A percentile compares a stretch with the other conserved stretches of the same genome.
phyloP scores from a whole-genome alignment of 495 filamentous ascomycete genomes.

The Darksidea phi region DNA sequence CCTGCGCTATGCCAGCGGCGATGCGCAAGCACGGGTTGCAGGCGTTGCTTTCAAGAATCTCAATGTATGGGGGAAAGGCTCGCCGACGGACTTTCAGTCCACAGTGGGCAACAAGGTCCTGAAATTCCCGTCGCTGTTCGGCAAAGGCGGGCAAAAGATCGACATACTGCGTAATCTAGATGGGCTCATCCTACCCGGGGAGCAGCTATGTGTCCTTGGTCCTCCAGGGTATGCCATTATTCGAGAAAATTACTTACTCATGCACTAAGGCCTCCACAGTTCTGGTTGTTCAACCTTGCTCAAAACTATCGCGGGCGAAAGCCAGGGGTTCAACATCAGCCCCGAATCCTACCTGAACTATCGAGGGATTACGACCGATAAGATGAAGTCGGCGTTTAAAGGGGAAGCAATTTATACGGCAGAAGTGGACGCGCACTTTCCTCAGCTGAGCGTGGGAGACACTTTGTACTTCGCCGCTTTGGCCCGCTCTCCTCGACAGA shows the following conservation, averaged over 20 bases:
- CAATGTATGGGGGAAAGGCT: constrained; percentile 11
- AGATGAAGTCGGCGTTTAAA: constrained; percentile 38
- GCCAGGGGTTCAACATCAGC: constrained; percentile 47
- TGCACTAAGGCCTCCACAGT: background rate
- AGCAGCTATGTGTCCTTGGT: background rate
- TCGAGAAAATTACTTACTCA: no score
- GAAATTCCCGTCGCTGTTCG: constrained; percentile 14
- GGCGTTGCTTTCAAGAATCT: constrained; percentile 12
- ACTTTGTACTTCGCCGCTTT: constrained; percentile 41
- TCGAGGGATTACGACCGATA: constrained; percentile 37
- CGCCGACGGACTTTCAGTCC: constrained; percentile 14
- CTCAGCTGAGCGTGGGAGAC: constrained; percentile 37
- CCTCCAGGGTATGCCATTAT: constrained; percentile 1
- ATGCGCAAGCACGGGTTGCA: background rate
- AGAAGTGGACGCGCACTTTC: constrained; percentile 43
- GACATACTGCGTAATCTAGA: constrained; percentile 11
- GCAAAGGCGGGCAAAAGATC: constrained; percentile 2
- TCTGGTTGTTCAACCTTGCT: constrained; percentile 66
- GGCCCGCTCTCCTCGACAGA: constrained; percentile 29
- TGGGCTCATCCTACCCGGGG: background rate
- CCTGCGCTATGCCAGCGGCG: background rate
- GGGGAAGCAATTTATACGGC: constrained; percentile 43
- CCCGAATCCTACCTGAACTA: constrained; percentile 39
- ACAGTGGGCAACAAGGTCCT: constrained; percentile 17
- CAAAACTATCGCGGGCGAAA: constrained; percentile 66